Evolutionary conservation across 768 basidiomycete species (phyloP).

Genomic region (Tylopilus plumbeoviolaceoides): DNA sequence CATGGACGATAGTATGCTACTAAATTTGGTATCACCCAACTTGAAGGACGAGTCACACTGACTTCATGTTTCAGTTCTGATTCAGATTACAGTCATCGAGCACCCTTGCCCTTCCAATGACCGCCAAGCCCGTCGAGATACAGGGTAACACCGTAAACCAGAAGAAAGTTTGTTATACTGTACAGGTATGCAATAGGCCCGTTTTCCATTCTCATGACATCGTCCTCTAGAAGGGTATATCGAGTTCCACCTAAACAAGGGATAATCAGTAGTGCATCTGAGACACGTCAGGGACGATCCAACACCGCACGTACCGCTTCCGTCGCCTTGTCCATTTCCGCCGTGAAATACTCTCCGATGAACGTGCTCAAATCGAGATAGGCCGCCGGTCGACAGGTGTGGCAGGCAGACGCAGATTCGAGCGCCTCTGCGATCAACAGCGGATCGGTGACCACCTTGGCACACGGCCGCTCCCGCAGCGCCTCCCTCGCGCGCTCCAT

Average conservation of each 20-base stretch:
- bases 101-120: too few species aligned
- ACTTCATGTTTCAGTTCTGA: too few species aligned
- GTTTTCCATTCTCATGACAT: too few species aligned
- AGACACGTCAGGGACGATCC: slow-evolving; percentile 2
- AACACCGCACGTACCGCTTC: slow-evolving; percentile 22
- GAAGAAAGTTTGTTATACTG: too few species aligned
- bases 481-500: slow-evolving; percentile 31
- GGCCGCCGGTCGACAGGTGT: slow-evolving; percentile 28
- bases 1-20: too few species aligned
- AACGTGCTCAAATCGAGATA: slow-evolving; percentile 32
- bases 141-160: too few species aligned
- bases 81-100: too few species aligned
- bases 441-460: slow-evolving; percentile 29
- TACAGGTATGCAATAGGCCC: too few species aligned
- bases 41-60: too few species aligned
- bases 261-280: slow-evolving; percentile 1
- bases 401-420: slow-evolving; percentile 25
- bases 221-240: slow-evolving; percentile 24
- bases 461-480: slow-evolving; percentile 29
- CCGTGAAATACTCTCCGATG: slow-evolving; percentile 27
- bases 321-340: slow-evolving; percentile 28
- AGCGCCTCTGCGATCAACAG: slow-evolving; percentile 30
- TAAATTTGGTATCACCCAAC: too few species aligned
- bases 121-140: too few species aligned
- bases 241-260: slow-evolving; percentile 28